Conservation (phyloP, 495 filamentous ascomycete genomes). For the Neurospora sp. region DNA sequence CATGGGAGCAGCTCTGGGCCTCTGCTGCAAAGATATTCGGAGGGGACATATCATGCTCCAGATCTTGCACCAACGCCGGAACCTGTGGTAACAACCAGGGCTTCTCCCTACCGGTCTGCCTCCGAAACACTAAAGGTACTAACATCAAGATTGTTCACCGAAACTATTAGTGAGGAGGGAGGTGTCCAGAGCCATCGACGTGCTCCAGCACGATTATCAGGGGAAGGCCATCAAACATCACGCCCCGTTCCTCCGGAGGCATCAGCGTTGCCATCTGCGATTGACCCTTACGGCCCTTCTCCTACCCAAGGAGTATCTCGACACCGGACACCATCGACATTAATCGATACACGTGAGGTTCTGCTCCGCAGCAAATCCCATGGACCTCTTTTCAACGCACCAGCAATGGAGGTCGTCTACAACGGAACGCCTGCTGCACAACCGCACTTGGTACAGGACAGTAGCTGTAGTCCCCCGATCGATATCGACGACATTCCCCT, state of each 20-base stretch:
- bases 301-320: slow-evolving; percentile 22
- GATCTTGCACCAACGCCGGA: slow-evolving; percentile 4
- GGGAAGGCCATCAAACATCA: background rate
- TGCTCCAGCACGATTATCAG: background rate
- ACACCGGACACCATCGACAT: slow-evolving; percentile 36
- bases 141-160: slow-evolving; percentile 14
- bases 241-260: background rate
- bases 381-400: slow-evolving; percentile 12
- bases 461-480: slow-evolving; percentile 19
- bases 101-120: slow-evolving; percentile 9
- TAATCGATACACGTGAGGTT: slow-evolving; percentile 53
- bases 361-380: slow-evolving; percentile 44
- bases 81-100: background rate
- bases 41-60: background rate
- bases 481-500: slow-evolving; percentile 63
- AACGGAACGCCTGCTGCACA: slow-evolving; percentile 9
- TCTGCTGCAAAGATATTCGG: slow-evolving; percentile 11
- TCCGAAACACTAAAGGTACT: slow-evolving; percentile 11
- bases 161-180: slow-evolving; percentile 32
- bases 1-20: slow-evolving; percentile 12
- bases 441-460: slow-evolving; percentile 1
- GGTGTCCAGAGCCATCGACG: slow-evolving; percentile 7
- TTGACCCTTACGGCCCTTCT: slow-evolving; percentile 13
- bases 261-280: slow-evolving; percentile 6
- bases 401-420: slow-evolving; percentile 12